Percentiles rank a stretch among this genome's conserved stretches.
These are phyloP conservation scores for Termitomyces sp. DNA, from an alignment of 768 basidiomycete species.

Conservation along the genomic window DNA sequence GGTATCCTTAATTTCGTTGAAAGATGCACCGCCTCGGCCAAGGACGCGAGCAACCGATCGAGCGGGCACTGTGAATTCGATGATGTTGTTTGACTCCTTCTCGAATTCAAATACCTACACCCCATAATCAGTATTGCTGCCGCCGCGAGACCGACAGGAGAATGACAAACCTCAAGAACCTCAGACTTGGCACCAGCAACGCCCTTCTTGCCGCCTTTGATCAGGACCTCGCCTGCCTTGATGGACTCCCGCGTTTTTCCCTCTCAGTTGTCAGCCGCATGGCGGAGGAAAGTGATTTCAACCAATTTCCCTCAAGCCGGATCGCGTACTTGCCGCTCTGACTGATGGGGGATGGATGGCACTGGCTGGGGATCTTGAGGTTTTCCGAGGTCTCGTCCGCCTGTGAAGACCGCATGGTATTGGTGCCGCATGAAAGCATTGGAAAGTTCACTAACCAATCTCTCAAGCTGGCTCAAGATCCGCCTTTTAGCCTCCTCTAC, in stretches of 20 bases:
- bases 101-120: constrained; percentile 83
- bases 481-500: constrained; percentile 94
- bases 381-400: constrained; percentile 92
- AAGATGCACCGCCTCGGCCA: constrained; percentile 79
- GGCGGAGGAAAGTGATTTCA: constrained; percentile 94
- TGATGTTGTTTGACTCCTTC: constrained; percentile 78
- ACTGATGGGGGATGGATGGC: constrained; percentile 91
- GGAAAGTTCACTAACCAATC: constrained; percentile 50
- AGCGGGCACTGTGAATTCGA: constrained; percentile 81
- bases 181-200: constrained; percentile 90
- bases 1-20: constrained; percentile 94
- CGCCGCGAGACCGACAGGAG: neutral
- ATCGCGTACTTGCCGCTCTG: constrained; percentile 92
- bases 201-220: constrained; percentile 95
- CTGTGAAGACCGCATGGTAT: constrained; percentile 27
- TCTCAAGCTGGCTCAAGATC: constrained; percentile 78
- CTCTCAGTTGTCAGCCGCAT: constrained; percentile 58
- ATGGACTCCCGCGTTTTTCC: constrained; percentile 67
- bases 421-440: neutral
- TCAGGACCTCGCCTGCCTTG: constrained; percentile 86
- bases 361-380: constrained; percentile 81
- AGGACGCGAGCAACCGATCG: constrained; percentile 88
- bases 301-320: constrained; percentile 92
- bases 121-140: neutral
- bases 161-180: constrained; percentile 59